phyloP scores from a whole-genome alignment of 2,329 filamentous ascomycete species.

The Fusarium anthophilum region DNA sequence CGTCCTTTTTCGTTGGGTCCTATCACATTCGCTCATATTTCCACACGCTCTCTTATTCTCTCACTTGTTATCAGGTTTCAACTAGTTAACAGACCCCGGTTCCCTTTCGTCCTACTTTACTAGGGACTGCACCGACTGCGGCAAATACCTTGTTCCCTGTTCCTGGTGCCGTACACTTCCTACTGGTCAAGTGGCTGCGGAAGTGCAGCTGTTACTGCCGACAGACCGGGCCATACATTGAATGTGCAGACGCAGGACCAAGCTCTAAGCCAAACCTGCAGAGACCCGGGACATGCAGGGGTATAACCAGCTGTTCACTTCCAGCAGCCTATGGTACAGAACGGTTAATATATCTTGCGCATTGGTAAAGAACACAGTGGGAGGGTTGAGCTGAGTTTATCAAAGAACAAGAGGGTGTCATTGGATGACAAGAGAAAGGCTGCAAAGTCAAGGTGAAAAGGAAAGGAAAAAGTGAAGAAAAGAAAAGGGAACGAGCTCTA shows the following conservation, averaged over 20 bases:
- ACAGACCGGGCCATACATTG: slow-evolving; percentile 16
- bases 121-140: slow-evolving; percentile 1
- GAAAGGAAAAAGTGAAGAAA: slow-evolving; percentile 1
- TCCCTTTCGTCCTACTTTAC: slow-evolving; percentile 13
- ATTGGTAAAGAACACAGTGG: slow-evolving; percentile 21
- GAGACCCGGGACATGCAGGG: slow-evolving; percentile 43
- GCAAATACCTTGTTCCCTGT: slow-evolving; percentile 23
- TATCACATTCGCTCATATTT: slow-evolving; percentile 3
- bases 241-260: slow-evolving; percentile 39
- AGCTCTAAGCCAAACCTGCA: slow-evolving; percentile 33
- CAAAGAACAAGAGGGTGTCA: neutral
- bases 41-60: neutral
- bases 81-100: slow-evolving; percentile 16
- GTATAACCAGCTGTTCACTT: slow-evolving; percentile 18
- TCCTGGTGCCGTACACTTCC: slow-evolving; percentile 2
- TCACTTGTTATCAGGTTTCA: neutral
- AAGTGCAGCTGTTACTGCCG: slow-evolving; percentile 12
- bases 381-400: slow-evolving; percentile 7
- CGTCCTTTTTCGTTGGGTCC: slow-evolving; percentile 20
- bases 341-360: slow-evolving; percentile 21
- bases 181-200: slow-evolving; percentile 18
- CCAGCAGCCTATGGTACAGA: slow-evolving; percentile 3
- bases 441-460: neutral
- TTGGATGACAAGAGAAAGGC: neutral
- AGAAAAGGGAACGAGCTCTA: neutral